Evolutionary conservation across 768 basidiomycete species (phyloP).

Genomic region (Termitomyces heimii): DNA sequence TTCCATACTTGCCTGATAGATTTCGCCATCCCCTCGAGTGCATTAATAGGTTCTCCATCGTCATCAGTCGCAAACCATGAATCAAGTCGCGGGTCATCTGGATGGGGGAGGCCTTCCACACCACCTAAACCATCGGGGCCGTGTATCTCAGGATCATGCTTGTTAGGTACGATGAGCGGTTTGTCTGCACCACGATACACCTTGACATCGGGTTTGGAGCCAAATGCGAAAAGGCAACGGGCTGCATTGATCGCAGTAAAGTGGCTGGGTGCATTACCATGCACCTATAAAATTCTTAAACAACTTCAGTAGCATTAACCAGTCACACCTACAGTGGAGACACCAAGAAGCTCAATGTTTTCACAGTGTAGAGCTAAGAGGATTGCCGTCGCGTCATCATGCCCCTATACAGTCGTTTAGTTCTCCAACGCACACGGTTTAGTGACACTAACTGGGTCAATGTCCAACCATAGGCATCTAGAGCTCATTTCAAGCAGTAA

Average conservation of each 20-base stretch:
- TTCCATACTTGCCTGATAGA: conserved; percentile 53
- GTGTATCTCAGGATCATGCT: conserved; percentile 74
- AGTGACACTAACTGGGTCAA: conserved; percentile 48
- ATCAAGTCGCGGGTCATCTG: conserved; percentile 41
- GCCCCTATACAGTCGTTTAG: conserved; percentile 45
- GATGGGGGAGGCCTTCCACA: conserved; percentile 65
- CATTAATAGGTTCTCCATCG: conserved; percentile 39
- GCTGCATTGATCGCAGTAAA: conserved; percentile 71
- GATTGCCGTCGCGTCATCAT: conserved; percentile 86
- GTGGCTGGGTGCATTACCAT: conserved; percentile 68
- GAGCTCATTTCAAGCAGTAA: not conserved
- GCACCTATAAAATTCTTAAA: conserved; percentile 42
- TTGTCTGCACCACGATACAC: conserved; percentile 67
- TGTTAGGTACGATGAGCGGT: conserved; percentile 59
- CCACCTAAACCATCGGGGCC: conserved; percentile 81
- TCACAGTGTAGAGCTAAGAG: conserved; percentile 66
- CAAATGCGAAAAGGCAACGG: conserved; percentile 70
- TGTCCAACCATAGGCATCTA: conserved; percentile 53
- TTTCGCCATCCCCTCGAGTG: conserved; percentile 64
- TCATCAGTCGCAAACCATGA: conserved; percentile 39
- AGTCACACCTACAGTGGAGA: conserved; percentile 62
- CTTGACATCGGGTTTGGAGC: conserved; percentile 47
- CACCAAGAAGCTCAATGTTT: conserved; percentile 64
- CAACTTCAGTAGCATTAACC: not conserved
- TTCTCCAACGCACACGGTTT: not conserved